These are phyloP conservation scores for Colletotrichum sp. DNA, from an alignment of 2,329 filamentous ascomycete species.

Conservation along the genomic window DNA sequence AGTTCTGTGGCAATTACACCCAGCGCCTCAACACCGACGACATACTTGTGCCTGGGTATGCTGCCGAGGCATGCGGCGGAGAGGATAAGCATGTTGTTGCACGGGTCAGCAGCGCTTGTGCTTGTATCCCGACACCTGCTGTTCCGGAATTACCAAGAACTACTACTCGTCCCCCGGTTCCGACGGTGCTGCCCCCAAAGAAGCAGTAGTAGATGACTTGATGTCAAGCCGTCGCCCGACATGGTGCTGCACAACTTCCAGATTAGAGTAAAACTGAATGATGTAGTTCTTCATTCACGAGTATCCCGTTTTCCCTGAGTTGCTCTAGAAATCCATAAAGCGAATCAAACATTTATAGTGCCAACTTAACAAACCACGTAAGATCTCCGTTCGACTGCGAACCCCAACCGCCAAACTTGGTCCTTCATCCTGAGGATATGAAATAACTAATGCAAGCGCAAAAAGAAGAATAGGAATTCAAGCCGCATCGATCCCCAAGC, in stretches of 20 bases:
- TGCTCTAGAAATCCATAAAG: not conserved
- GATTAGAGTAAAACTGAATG: not conserved
- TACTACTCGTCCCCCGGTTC: conserved; percentile 25
- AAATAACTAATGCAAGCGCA: not conserved
- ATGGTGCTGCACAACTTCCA: not conserved
- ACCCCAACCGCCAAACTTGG: not conserved
- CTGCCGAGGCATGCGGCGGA: conserved; percentile 19
- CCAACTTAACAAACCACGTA: not conserved
- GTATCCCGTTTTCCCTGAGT: not conserved
- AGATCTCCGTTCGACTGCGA: not conserved
- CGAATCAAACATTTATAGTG: not conserved
- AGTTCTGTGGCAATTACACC: conserved; percentile 24
- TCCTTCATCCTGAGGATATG: not conserved
- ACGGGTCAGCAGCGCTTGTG: conserved; percentile 25
- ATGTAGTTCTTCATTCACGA: not conserved
- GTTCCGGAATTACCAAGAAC: conserved; percentile 28
- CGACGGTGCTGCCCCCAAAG: conserved; percentile 25
- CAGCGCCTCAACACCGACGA: conserved; percentile 10
- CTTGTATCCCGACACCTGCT: conserved; percentile 24
- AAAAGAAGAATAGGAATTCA: not conserved
- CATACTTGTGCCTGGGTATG: conserved; percentile 20
- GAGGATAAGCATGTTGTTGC: conserved; percentile 9
- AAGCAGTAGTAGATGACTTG: not conserved
- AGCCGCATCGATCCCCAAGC: not conserved
- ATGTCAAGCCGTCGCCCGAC: not conserved